These are phyloP conservation scores for Apiotrichum sp. DNA, from an alignment of 1,284 basidiomycete genomes.

Conservation along the genomic window DNA sequence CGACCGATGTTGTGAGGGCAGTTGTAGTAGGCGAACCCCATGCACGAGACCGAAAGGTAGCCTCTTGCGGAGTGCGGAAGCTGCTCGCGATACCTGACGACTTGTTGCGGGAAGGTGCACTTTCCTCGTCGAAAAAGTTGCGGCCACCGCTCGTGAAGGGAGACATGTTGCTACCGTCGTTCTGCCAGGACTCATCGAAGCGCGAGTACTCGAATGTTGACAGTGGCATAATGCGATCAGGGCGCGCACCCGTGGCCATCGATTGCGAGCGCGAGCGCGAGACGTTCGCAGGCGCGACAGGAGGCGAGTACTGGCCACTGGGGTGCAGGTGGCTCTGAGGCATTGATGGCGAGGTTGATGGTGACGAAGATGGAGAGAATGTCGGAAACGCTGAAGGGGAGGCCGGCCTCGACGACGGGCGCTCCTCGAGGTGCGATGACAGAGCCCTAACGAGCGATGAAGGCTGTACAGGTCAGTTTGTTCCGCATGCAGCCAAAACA, in stretches of 20 bases:
- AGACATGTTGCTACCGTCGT: conserved; percentile 37
- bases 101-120: neutral
- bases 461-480: conserved; percentile 21
- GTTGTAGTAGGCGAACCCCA: conserved; percentile 22
- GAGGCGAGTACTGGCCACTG: conserved; percentile 33
- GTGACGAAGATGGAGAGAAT: conserved; percentile 40
- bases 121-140: conserved; percentile 15
- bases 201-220: conserved; percentile 24
- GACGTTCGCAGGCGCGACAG: conserved; percentile 33
- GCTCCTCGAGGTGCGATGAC: conserved; percentile 42
- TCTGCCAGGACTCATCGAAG: conserved; percentile 28
- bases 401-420: conserved; percentile 27
- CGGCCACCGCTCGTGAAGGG: conserved; percentile 33
- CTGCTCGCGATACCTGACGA: conserved; percentile 5
- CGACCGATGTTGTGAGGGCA: conserved; percentile 29
- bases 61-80: conserved; percentile 24
- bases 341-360: conserved; percentile 27
- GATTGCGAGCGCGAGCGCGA: conserved; percentile 42
- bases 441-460: conserved; percentile 31
- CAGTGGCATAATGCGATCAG: conserved; percentile 33
- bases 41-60: conserved; percentile 20
- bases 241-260: conserved; percentile 36
- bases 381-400: conserved; percentile 39
- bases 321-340: conserved; percentile 1
- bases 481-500: neutral